Conservation (phyloP, 2,329 filamentous ascomycete species). For the Microdochium bolleyi region DNA sequence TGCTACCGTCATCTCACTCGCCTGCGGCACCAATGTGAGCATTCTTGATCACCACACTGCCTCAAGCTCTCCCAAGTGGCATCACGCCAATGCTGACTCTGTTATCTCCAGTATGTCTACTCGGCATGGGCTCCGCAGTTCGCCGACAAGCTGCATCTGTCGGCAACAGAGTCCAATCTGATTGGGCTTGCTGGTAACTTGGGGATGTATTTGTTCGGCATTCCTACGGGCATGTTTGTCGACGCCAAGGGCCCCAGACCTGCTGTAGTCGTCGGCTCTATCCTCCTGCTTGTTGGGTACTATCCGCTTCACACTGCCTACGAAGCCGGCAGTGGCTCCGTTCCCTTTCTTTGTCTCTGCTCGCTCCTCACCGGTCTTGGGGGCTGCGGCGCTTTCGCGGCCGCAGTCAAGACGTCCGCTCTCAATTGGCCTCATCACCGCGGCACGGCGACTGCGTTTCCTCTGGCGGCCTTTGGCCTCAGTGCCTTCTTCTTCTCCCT, state of each 20-base stretch:
- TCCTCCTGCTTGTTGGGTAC: slow-evolving; percentile 72
- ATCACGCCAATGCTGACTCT: slow-evolving; percentile 1
- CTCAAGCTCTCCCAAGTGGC: not conserved
- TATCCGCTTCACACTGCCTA: slow-evolving; percentile 78
- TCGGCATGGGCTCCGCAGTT: slow-evolving; percentile 97
- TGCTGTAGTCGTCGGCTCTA: slow-evolving; percentile 66
- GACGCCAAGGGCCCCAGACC: slow-evolving; percentile 75
- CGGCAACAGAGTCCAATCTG: slow-evolving; percentile 87
- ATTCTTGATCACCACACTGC: not conserved
- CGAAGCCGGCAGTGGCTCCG: slow-evolving; percentile 53
- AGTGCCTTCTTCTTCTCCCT: slow-evolving; percentile 95
- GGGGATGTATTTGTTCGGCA: slow-evolving; percentile 88
- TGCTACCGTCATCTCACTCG: slow-evolving; percentile 75
- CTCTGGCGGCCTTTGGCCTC: slow-evolving; percentile 83
- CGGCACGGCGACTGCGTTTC: slow-evolving; percentile 90
- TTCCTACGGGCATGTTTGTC: slow-evolving; percentile 82
- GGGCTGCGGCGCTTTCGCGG: slow-evolving; percentile 84
- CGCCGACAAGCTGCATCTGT: slow-evolving; percentile 75
- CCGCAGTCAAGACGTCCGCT: slow-evolving; percentile 77
- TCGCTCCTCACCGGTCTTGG: slow-evolving; percentile 81
- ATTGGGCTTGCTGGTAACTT: slow-evolving; percentile 82
- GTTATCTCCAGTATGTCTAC: slow-evolving; percentile 73
- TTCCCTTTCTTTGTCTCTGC: slow-evolving; percentile 66
- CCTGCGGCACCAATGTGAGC: slow-evolving; percentile 86
- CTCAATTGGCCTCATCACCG: slow-evolving; percentile 87